Evolutionary conservation across 2,329 filamentous ascomycete genomes (phyloP).

Genomic region (Orbilia quercus): DNA sequence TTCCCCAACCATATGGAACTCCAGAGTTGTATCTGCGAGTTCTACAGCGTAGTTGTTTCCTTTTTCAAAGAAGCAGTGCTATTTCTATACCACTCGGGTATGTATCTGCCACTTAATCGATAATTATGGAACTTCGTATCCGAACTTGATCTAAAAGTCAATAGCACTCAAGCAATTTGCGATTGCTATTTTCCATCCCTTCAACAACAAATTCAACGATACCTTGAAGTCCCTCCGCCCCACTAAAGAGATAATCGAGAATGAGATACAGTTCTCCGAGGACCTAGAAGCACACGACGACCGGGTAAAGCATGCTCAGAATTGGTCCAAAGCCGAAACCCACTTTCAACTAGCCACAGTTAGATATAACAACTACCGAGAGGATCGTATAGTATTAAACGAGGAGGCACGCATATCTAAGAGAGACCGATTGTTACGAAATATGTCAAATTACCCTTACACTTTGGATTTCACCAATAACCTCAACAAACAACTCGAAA

Average conservation of each 20-base stretch:
- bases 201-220: conserved; percentile 61
- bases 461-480: conserved; percentile 59
- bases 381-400: conserved; percentile 16
- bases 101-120: too few species aligned
- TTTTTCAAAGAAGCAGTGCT: conserved; percentile 62
- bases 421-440: conserved; percentile 60
- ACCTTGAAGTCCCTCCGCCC: conserved; percentile 58
- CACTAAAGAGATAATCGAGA: conserved; percentile 58
- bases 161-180: conserved; percentile 54
- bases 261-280: conserved; percentile 60
- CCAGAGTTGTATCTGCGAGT: conserved; percentile 62
- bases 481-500: conserved; percentile 59
- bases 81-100: conserved; percentile 60
- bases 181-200: conserved; percentile 59
- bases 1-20: conserved; percentile 62
- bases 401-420: conserved; percentile 33
- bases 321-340: conserved; percentile 6
- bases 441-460: conserved; percentile 60
- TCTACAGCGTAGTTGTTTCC: conserved; percentile 62
- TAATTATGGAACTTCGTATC: conserved; percentile 16
- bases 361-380: conserved; percentile 21
- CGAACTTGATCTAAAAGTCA: not conserved
- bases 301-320: conserved; percentile 29
- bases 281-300: conserved; percentile 54
- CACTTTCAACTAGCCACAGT: conserved; percentile 30